phyloP scores from a whole-genome alignment of 2,329 filamentous ascomycete species.

The Sphaerulina populicola region DNA sequence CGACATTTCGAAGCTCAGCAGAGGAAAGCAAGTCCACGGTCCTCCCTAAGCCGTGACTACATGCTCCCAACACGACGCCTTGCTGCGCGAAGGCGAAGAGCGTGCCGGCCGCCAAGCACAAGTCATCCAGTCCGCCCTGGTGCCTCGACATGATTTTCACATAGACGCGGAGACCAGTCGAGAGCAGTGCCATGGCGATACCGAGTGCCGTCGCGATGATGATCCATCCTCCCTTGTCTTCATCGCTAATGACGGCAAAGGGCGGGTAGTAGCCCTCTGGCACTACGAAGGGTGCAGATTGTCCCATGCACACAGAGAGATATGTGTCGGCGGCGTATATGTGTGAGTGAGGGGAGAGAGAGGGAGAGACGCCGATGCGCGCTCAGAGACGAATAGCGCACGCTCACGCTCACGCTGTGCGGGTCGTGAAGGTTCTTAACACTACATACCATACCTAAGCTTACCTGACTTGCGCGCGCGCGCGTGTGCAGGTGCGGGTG shows the following conservation, averaged over 20 bases:
- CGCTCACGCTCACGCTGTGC: no score
- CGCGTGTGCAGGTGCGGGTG: no score
- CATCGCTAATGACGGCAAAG: slow-evolving; percentile 14
- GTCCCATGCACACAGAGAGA: slow-evolving; percentile 5
- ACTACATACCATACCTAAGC: no score
- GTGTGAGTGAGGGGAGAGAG: neutral
- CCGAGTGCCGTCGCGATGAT: slow-evolving; percentile 19
- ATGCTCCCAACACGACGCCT: slow-evolving; percentile 14
- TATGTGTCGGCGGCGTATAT: slow-evolving; percentile 1
- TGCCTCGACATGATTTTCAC: slow-evolving; percentile 13
- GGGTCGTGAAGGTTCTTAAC: neutral
- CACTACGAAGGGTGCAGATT: slow-evolving; percentile 7
- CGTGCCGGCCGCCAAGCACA: slow-evolving; percentile 12
- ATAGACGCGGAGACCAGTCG: slow-evolving; percentile 13
- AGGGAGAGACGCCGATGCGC: no score
- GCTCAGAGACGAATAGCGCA: no score
- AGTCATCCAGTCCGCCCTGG: slow-evolving; percentile 14
- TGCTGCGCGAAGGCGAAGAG: slow-evolving; percentile 12
- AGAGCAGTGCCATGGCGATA: slow-evolving; percentile 14
- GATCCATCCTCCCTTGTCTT: slow-evolving; percentile 38
- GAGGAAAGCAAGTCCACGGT: slow-evolving; percentile 9
- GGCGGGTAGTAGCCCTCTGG: slow-evolving; percentile 20
- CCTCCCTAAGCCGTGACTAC: slow-evolving; percentile 15
- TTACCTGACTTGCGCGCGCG: neutral
- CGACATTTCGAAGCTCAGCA: slow-evolving; percentile 3